Evolutionary conservation across 139 green algal genomes (phyloP).

Genomic region (Chlamydomonas urium): DNA sequence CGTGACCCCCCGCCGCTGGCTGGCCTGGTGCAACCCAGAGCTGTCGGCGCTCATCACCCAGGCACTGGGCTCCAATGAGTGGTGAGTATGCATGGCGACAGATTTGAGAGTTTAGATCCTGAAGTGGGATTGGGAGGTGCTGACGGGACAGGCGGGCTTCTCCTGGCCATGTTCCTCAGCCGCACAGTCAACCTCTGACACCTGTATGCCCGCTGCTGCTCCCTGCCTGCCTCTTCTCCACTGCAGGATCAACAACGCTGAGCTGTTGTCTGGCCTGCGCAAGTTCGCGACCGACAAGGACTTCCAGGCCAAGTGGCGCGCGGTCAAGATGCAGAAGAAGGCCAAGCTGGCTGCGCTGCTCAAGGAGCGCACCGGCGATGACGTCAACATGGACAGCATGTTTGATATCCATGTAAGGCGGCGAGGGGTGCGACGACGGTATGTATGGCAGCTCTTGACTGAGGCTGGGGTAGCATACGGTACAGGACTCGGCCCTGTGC

Average conservation of each 20-base stretch:
- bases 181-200: too few species aligned
- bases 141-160: too few species aligned
- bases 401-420: conserved; percentile 92
- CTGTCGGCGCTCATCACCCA: conserved; percentile 84
- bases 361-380: conserved; percentile 62
- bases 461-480: too few species aligned
- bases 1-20: conserved; percentile 94
- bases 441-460: too few species aligned
- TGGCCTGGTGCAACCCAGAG: conserved; percentile 94
- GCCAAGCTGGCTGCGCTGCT: conserved; percentile 67
- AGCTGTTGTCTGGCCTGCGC: conserved; percentile 41
- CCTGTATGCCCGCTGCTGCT: too few species aligned
- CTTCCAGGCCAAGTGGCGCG: conserved; percentile 68
- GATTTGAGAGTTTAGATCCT: background rate
- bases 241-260: conserved; percentile 55
- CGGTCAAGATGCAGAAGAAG: conserved; percentile 87
- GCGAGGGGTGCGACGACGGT: too few species aligned
- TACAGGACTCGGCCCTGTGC: too few species aligned
- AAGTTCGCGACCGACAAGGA: conserved; percentile 40
- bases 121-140: background rate
- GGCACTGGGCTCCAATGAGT: conserved; percentile 77
- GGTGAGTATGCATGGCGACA: conserved; percentile 35
- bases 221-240: too few species aligned
- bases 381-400: conserved; percentile 70
- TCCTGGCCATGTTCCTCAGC: too few species aligned